These are phyloP conservation scores for Mucor circinelloides DNA, from an alignment of 371 early-diverging fungal genomes.

Conservation along the genomic window DNA sequence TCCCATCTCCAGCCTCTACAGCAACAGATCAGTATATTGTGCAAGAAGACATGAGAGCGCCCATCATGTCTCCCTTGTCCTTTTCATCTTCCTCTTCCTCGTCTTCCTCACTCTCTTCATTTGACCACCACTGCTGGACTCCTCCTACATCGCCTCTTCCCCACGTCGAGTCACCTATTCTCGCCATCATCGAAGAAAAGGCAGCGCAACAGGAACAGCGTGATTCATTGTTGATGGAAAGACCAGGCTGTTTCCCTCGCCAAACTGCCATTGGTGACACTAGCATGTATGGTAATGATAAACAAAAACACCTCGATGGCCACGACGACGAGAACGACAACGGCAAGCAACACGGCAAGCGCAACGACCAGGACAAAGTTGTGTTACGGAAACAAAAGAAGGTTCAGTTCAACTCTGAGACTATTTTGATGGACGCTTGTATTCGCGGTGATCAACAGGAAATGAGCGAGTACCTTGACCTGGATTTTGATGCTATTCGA, in stretches of 20 bases:
- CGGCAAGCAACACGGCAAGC: not conserved
- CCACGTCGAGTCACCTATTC: not conserved
- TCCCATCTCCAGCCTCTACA: not conserved
- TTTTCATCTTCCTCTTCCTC: slow-evolving; percentile 33
- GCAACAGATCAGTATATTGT: slow-evolving; percentile 1
- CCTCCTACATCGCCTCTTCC: slow-evolving; percentile 19
- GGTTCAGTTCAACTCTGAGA: slow-evolving; percentile 43
- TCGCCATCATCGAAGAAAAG: slow-evolving; percentile 8
- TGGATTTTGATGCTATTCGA: slow-evolving; percentile 6
- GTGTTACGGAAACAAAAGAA: slow-evolving; percentile 25
- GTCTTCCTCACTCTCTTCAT: slow-evolving; percentile 19
- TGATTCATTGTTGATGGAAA: not conserved
- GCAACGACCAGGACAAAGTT: slow-evolving; percentile 1
- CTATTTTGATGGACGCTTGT: slow-evolving; percentile 45
- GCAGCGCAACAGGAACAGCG: not conserved
- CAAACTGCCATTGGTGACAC: not conserved
- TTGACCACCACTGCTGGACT: slow-evolving; percentile 21
- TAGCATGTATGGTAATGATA: not conserved
- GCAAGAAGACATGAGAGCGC: not conserved
- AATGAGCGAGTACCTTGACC: slow-evolving; percentile 5
- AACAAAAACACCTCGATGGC: not conserved
- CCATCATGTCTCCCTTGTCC: slow-evolving; percentile 19
- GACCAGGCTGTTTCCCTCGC: slow-evolving; percentile 24
- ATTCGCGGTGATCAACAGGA: slow-evolving; percentile 39
- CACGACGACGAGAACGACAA: not conserved